Percentiles rank a stretch among this genome's conserved stretches.
Evolutionary conservation across 768 basidiomycete genomes (phyloP).

Genomic region (Boletus sensibilis): DNA sequence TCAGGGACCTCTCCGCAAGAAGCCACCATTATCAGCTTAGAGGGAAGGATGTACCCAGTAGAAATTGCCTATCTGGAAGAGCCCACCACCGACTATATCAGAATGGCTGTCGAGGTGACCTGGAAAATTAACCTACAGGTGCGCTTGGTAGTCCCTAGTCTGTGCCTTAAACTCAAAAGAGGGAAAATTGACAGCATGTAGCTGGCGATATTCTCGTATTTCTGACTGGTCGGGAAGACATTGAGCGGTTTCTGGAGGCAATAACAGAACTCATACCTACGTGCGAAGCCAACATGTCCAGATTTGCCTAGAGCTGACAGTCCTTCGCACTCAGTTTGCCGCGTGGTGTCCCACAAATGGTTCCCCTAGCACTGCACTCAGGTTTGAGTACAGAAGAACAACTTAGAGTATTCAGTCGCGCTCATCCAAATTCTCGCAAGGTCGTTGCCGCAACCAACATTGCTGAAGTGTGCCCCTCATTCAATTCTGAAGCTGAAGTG

Average conservation of each 20-base stretch:
- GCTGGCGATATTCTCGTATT: constrained; percentile 92
- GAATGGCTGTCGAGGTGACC: constrained; percentile 76
- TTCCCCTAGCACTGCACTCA: constrained; percentile 80
- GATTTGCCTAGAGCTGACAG: background rate
- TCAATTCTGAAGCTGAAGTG: background rate
- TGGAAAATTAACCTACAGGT: constrained; percentile 85
- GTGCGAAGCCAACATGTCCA: constrained; percentile 37
- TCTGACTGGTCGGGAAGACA: constrained; percentile 94
- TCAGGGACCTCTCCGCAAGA: constrained; percentile 60
- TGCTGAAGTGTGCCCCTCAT: constrained; percentile 65
- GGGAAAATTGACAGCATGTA: constrained; percentile 51
- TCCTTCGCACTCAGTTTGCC: constrained; percentile 41
- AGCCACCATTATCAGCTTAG: constrained; percentile 82
- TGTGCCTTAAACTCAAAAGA: background rate
- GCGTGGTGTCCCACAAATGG: constrained; percentile 52
- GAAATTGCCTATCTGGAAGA: constrained; percentile 86
- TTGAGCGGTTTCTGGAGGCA: constrained; percentile 82
- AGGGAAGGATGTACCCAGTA: constrained; percentile 94
- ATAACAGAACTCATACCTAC: constrained; percentile 75
- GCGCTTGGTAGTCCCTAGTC: constrained; percentile 8
- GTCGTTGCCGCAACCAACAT: constrained; percentile 94
- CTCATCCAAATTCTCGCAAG: constrained; percentile 78
- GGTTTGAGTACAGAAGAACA: constrained; percentile 90
- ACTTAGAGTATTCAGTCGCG: constrained; percentile 74
- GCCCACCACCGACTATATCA: constrained; percentile 77